phyloP scores from a whole-genome alignment of 495 filamentous ascomycete genomes.

The Hypomontagnella submonticulosa region DNA sequence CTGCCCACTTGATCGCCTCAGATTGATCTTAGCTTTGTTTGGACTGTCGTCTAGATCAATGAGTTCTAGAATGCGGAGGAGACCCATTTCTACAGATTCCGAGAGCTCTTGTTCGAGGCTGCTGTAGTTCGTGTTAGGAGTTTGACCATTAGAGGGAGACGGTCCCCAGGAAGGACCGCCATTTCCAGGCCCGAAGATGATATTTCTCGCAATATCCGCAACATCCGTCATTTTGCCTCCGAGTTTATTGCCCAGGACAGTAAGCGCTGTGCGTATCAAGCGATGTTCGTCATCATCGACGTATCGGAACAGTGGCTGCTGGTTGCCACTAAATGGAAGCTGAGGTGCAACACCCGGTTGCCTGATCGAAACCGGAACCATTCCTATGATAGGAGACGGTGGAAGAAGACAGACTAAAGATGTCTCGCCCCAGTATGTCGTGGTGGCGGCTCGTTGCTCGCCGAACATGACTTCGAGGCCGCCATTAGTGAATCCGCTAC shows the following conservation, averaged over 20 bases:
- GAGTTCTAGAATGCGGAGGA: slow-evolving; percentile 78
- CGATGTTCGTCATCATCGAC: slow-evolving; percentile 81
- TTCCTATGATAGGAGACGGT: slow-evolving; percentile 73
- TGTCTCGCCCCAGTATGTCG: slow-evolving; percentile 83
- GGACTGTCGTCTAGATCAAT: slow-evolving; percentile 82
- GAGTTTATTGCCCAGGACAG: slow-evolving; percentile 67
- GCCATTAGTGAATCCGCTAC: slow-evolving; percentile 75
- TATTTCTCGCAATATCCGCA: slow-evolving; percentile 62
- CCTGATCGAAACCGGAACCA: slow-evolving; percentile 80
- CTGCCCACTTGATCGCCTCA: slow-evolving; percentile 72
- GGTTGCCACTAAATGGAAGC: slow-evolving; percentile 57
- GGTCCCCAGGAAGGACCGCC: slow-evolving; percentile 41
- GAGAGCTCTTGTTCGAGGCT: slow-evolving; percentile 41
- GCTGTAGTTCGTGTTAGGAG: slow-evolving; percentile 42
- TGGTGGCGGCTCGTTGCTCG: slow-evolving; percentile 77
- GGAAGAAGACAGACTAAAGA: slow-evolving; percentile 88
- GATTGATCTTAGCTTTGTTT: slow-evolving; percentile 71
- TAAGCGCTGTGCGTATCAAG: slow-evolving; percentile 69
- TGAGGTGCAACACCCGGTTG: slow-evolving; percentile 52
- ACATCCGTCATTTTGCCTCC: slow-evolving; percentile 63
- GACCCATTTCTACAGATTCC: slow-evolving; percentile 69
- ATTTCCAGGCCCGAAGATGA: slow-evolving; percentile 55
- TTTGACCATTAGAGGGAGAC: slow-evolving; percentile 33
- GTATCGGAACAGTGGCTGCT: slow-evolving; percentile 69
- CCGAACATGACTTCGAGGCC: slow-evolving; percentile 91